These are phyloP conservation scores for Verticillium zaregamsianum DNA, from an alignment of 2,329 filamentous ascomycete genomes.

Conservation along the genomic window DNA sequence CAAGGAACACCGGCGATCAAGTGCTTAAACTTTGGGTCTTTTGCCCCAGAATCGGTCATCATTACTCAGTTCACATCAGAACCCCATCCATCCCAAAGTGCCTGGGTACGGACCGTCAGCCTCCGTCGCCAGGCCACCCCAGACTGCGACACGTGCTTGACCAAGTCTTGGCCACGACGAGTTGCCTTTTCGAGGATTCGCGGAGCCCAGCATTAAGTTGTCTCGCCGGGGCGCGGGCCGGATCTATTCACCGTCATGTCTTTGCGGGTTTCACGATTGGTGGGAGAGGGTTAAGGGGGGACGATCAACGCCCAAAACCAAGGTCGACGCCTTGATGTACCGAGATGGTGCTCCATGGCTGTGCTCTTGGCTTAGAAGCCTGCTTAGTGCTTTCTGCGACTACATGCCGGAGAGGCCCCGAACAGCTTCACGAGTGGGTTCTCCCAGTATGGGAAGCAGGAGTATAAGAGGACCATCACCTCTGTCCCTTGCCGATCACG, in stretches of 20 bases:
- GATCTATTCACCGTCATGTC: background rate
- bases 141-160: background rate
- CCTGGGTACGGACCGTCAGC: background rate
- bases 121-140: background rate
- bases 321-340: background rate
- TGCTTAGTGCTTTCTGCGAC: background rate
- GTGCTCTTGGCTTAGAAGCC: background rate
- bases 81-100: background rate
- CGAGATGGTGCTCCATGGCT: background rate
- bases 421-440: background rate
- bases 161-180: background rate
- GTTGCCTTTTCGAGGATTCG: background rate
- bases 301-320: background rate
- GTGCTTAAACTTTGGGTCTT: background rate
- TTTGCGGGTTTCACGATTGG: background rate
- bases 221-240: background rate
- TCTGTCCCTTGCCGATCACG: background rate
- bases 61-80: background rate
- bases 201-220: background rate
- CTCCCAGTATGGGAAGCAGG: background rate
- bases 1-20: background rate
- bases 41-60: background rate
- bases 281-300: background rate
- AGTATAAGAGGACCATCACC: background rate
- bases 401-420: background rate